phyloP scores from a whole-genome alignment of 2,329 filamentous ascomycete species.

The Lecanoromycetidae sp. region DNA sequence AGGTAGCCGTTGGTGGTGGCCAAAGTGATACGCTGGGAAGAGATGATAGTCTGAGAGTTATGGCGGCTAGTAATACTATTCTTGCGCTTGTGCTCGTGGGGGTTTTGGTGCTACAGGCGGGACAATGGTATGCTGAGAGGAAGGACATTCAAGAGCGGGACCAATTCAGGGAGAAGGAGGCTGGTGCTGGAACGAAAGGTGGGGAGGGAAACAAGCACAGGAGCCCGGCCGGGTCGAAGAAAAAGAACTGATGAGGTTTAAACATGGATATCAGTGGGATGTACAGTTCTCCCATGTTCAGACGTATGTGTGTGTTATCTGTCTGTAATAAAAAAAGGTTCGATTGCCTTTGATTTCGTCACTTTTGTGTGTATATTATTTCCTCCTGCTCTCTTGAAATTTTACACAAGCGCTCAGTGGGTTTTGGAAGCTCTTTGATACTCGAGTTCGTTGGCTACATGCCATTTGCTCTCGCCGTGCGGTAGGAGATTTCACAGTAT shows the following conservation, averaged over 20 bases:
- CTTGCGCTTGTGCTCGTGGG: conserved; percentile 83
- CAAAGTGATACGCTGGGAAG: conserved; percentile 58
- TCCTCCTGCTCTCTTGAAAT: no score
- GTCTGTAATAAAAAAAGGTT: no score
- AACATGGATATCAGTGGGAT: not conserved
- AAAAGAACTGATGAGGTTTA: conserved; percentile 20
- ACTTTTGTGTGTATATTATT: no score
- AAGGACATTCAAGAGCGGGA: conserved; percentile 74
- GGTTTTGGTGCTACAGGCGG: conserved; percentile 83
- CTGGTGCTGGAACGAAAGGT: conserved; percentile 25
- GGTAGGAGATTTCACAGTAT: no score
- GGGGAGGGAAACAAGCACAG: conserved; percentile 22
- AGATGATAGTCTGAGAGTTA: conserved; percentile 81
- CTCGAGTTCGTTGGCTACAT: no score
- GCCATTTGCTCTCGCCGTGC: no score
- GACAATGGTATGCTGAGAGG: conserved; percentile 96
- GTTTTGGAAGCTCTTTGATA: no score
- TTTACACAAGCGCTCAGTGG: no score
- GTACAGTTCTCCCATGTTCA: no score
- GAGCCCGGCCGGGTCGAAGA: conserved; percentile 21
- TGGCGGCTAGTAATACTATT: conserved; percentile 93
- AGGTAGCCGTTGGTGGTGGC: conserved; percentile 26
- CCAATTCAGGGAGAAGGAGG: conserved; percentile 41
- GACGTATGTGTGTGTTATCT: no score
- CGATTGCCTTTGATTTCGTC: no score